Conservation (phyloP, 768 basidiomycete genomes). For the Thelephora aurantiotincta region DNA sequence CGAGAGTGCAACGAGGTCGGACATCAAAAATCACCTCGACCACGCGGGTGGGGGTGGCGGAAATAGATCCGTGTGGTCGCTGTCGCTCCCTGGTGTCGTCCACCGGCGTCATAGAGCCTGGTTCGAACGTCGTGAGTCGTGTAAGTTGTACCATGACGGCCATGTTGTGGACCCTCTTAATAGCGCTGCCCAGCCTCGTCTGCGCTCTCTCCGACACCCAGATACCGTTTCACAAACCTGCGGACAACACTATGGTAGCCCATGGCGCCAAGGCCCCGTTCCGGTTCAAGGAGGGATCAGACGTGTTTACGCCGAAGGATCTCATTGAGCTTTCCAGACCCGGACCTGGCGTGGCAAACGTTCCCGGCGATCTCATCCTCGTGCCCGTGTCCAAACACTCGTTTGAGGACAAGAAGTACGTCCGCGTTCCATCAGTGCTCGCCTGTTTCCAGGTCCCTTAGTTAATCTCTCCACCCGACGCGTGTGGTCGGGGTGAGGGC, state of each 20-base stretch:
- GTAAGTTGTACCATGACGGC: no score
- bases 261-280: constrained; percentile 24
- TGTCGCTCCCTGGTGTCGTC: constrained; percentile 2
- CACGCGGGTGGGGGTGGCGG: no score
- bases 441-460: neutral
- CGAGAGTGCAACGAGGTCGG: no score
- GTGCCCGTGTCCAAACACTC: constrained; percentile 56
- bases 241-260: constrained; percentile 10
- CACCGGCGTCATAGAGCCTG: no score
- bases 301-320: constrained; percentile 58
- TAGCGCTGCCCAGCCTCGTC: constrained; percentile 1
- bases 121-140: no score
- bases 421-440: neutral
- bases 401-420: constrained; percentile 61
- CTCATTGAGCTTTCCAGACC: constrained; percentile 59
- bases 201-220: constrained; percentile 5
- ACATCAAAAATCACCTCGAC: no score
- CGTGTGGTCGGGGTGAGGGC: neutral
- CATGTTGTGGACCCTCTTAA: no score
- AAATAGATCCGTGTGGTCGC: neutral
- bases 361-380: constrained; percentile 52
- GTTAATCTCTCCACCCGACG: neutral
- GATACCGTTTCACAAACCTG: constrained; percentile 11
- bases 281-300: constrained; percentile 39
- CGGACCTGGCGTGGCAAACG: constrained; percentile 50